These are phyloP conservation scores for Fusarium albidum DNA, from an alignment of 2,329 filamentous ascomycete species.

Conservation along the genomic window DNA sequence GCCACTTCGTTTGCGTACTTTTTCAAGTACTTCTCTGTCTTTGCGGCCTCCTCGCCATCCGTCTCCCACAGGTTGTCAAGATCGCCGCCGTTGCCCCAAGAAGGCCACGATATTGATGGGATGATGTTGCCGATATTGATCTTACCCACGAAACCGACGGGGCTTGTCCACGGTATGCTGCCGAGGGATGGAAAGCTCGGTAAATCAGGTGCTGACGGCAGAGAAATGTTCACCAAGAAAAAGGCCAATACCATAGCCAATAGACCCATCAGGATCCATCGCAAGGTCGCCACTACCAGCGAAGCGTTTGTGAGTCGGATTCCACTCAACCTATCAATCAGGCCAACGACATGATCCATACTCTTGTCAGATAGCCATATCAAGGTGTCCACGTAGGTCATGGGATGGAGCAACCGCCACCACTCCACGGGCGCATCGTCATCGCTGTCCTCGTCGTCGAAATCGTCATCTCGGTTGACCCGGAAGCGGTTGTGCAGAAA, in stretches of 20 bases:
- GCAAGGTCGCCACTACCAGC: not conserved
- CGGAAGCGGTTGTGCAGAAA: not conserved
- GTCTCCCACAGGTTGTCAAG: slow-evolving; percentile 22
- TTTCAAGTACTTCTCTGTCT: slow-evolving; percentile 35
- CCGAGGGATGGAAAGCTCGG: slow-evolving; percentile 10
- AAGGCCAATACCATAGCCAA: slow-evolving; percentile 12
- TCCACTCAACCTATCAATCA: slow-evolving; percentile 26
- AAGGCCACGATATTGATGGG: slow-evolving; percentile 41
- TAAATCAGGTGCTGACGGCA: slow-evolving; percentile 7
- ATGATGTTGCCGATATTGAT: slow-evolving; percentile 37
- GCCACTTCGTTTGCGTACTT: slow-evolving; percentile 43
- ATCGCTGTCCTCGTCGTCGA: slow-evolving; percentile 13
- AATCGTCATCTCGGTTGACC: slow-evolving; percentile 18
- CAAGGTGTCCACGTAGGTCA: slow-evolving; percentile 42
- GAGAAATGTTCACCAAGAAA: not conserved
- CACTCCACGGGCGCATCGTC: slow-evolving; percentile 28
- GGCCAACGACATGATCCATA: slow-evolving; percentile 29
- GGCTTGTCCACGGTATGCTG: slow-evolving; percentile 19
- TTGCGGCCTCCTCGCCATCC: slow-evolving; percentile 25
- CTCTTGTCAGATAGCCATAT: slow-evolving; percentile 34
- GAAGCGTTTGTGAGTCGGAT: slow-evolving; percentile 3
- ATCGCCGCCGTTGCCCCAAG: slow-evolving; percentile 25
- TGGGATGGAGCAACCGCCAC: slow-evolving; percentile 42
- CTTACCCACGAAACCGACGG: slow-evolving; percentile 25
- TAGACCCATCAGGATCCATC: not conserved